Evolutionary conservation across 768 basidiomycete species (phyloP), one percentile per base, ranked within the genome.

Genomic region (Lentinula raphanica): DNA sequence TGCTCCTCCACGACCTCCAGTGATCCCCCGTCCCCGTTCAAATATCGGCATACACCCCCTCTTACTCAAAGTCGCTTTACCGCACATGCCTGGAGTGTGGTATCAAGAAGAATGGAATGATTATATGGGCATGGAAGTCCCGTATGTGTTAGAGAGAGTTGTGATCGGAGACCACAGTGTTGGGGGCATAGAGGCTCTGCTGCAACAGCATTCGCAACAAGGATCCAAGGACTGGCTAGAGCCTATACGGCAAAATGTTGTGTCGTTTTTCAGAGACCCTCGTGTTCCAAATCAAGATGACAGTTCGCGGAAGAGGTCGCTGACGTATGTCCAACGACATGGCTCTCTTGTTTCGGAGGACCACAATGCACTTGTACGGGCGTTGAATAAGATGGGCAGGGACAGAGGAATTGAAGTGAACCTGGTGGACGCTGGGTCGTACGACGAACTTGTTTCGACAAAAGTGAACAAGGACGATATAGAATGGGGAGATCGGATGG

Each of bases 71-170:
- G 27, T 54, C 23, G 62, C 56, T 3, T 58, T 62, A 25, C 62
- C 62, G 7, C 51, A 49, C 29, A 57, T 60, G 55, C 42, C 42
- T 21, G 49, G 32, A 5, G 23, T 86, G 53, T 80, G 89, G 74
- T 92, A 86, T 68, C 58, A 74, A 17, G 81, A 86, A 58, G 92
- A 94, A 65, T 93, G 91, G 83, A 76, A 80, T 48, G 93, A 95
- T 70, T 86, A 87, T 63, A 77, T 79, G 36, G 76, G 79, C 58
- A 81, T 91, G 64, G 75, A 78, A 19, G 77, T 84, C 17, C 89
- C 93, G 0, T 92, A 86, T 67, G 64, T 94, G 17, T 72, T 92
- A 54, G 87, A 90, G 62, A 85, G 91, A 11, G 74, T 90, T 12
- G 83, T 96, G 31, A 72, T 97, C 32, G 86, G 85, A 0, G 92